Percentiles rank a stretch among this genome's conserved stretches.
These are phyloP conservation scores for Chlorella sp. DNA, from an alignment of 139 green algal genomes.

Conservation along the genomic window DNA sequence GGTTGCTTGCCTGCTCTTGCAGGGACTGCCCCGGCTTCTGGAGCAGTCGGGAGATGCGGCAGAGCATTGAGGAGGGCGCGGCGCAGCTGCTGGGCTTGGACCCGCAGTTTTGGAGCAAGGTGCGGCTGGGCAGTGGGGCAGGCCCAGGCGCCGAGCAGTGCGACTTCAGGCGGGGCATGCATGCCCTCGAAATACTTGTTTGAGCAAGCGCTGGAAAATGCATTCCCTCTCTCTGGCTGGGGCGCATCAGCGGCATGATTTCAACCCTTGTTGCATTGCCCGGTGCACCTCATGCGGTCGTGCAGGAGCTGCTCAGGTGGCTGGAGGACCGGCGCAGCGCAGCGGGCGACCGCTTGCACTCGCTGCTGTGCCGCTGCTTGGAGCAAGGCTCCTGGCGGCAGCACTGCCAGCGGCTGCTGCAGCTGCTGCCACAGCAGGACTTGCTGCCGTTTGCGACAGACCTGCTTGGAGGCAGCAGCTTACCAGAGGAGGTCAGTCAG, in stretches of 20 bases:
- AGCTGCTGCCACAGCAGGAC: conserved; percentile 36
- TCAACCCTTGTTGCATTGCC: no score
- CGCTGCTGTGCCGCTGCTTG: conserved; percentile 23
- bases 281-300: no score
- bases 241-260: background rate
- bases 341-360: background rate
- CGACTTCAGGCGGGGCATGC: background rate
- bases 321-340: background rate
- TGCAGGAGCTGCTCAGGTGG: conserved; percentile 26
- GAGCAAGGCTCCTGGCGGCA: background rate
- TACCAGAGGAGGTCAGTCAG: background rate
- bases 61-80: conserved; percentile 30
- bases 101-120: conserved; percentile 39
- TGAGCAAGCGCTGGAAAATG: no score
- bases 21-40: conserved; percentile 54
- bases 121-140: background rate
- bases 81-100: conserved; percentile 54
- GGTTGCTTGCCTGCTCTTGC: background rate
- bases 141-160: background rate
- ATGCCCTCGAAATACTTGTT: no score
- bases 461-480: background rate
- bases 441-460: conserved; percentile 27
- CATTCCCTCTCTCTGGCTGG: background rate
- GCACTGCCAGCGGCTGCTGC: conserved; percentile 35
- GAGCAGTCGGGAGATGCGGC: conserved; percentile 39